These are phyloP conservation scores for Daldinia caldariorum DNA, from an alignment of 495 filamentous ascomycete genomes.

Conservation along the genomic window DNA sequence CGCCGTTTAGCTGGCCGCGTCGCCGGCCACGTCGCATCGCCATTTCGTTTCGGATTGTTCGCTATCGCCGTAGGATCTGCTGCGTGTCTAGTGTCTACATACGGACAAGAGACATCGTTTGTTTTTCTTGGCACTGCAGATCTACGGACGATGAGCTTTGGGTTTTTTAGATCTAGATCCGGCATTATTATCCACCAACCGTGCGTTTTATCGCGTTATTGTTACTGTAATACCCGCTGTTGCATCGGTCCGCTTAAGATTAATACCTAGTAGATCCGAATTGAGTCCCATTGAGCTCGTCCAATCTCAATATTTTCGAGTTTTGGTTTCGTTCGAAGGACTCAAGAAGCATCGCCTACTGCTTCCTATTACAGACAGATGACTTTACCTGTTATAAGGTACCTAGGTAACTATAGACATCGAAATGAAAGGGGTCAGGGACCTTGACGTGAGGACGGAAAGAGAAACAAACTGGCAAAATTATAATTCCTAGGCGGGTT, in stretches of 20 bases:
- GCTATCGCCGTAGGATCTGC: constrained; percentile 16
- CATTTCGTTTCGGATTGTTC: constrained; percentile 25
- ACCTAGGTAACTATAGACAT: too few species aligned
- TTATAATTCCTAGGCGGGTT: constrained; percentile 12
- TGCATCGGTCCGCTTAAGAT: constrained; percentile 15
- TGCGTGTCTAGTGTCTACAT: neutral
- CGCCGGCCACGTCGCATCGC: constrained; percentile 30
- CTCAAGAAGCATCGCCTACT: constrained; percentile 13
- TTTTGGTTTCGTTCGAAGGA: constrained; percentile 7
- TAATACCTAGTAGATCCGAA: constrained; percentile 19
- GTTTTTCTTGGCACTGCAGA: constrained; percentile 25
- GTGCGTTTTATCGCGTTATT: constrained; percentile 27
- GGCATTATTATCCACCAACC: constrained; percentile 34
- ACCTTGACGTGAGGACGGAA: constrained; percentile 10
- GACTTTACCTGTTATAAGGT: neutral
- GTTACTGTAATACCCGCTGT: constrained; percentile 19
- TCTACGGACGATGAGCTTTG: constrained; percentile 25
- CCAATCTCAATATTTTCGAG: neutral
- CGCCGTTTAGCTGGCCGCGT: constrained; percentile 8
- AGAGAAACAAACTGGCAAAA: constrained; percentile 28
- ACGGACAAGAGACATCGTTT: constrained; percentile 8
- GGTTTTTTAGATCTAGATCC: constrained; percentile 33
- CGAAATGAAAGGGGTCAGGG: constrained; percentile 37
- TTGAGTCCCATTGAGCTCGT: neutral
- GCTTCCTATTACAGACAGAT: neutral